Conservation (phyloP, 202 grass and related monocot species). For the Digitaria exilis region DNA sequence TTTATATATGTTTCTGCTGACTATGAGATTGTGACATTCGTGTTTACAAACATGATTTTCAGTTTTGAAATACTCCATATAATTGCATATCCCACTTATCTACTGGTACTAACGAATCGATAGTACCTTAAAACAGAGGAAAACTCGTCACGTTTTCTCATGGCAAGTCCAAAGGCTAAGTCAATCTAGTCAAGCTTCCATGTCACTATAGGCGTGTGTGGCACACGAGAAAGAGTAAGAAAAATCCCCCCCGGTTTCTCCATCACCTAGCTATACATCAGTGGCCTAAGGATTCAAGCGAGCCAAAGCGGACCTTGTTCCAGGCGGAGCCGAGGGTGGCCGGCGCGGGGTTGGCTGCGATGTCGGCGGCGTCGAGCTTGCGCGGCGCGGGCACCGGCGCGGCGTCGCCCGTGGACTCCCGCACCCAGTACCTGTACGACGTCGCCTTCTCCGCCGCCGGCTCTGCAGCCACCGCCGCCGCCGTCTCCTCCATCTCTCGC, state of each 20-base stretch:
- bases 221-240: neutral
- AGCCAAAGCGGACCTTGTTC: constrained; percentile 8
- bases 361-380: constrained; percentile 53
- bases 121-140: neutral
- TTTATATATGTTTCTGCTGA: neutral
- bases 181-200: neutral
- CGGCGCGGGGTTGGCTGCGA: constrained; percentile 44
- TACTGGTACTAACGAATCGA: neutral
- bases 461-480: constrained; percentile 29
- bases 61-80: neutral
- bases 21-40: neutral
- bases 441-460: constrained; percentile 41
- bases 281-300: neutral
- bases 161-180: neutral
- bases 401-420: constrained; percentile 52
- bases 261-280: neutral
- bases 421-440: constrained; percentile 78
- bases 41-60: neutral
- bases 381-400: constrained; percentile 59
- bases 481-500: constrained; percentile 46
- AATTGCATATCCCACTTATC: neutral
- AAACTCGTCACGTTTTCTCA: neutral
- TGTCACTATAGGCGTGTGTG: neutral
- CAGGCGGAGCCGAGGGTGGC: constrained; percentile 63
- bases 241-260: neutral